These are phyloP conservation scores for Aspergillus sp. DNA, from an alignment of 2,329 filamentous ascomycete genomes.

Conservation along the genomic window DNA sequence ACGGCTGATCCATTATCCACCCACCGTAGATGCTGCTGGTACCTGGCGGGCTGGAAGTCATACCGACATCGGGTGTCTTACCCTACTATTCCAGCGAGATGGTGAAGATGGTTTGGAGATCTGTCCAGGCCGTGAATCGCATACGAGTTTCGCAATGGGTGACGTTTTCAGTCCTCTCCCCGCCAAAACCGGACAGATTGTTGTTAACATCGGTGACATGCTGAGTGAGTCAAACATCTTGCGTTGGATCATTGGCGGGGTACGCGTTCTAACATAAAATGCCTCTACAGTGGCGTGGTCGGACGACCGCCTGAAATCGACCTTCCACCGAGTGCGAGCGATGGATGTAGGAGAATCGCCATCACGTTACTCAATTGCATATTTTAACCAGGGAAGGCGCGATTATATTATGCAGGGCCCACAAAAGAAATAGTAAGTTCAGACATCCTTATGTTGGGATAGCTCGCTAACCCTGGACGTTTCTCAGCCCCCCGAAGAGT, in stretches of 20 bases:
- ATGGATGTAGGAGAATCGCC: constrained; percentile 6
- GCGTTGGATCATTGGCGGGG: too few relatives aligned
- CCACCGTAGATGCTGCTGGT: constrained; percentile 4
- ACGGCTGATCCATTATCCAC: constrained; percentile 9
- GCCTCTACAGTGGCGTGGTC: constrained; percentile 9
- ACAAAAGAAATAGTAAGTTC: constrained; percentile 9
- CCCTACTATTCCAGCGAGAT: constrained; percentile 12
- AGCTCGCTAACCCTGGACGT: neutral
- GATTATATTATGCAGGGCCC: constrained; percentile 9
- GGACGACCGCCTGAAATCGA: constrained; percentile 10
- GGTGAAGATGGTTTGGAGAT: constrained; percentile 12
- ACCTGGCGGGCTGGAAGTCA: constrained; percentile 12
- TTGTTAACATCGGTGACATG: constrained; percentile 23
- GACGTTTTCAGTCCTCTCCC: constrained; percentile 17
- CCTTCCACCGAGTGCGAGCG: constrained; percentile 12
- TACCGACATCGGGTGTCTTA: constrained; percentile 13
- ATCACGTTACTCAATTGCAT: constrained; percentile 8
- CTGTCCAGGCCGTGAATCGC: constrained; percentile 7
- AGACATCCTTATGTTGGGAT: neutral
- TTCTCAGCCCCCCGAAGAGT: neutral
- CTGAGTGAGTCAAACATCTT: constrained; percentile 10
- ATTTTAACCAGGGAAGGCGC: constrained; percentile 4
- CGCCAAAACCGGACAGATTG: constrained; percentile 17
- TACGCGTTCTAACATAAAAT: too few relatives aligned
- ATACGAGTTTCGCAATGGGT: constrained; percentile 8